A percentile compares a stretch with the other conserved stretches of the same genome.
These are phyloP conservation scores for Adiantum capillusveneris DNA, from an alignment of 75 land plant species.

Conservation along the genomic window DNA sequence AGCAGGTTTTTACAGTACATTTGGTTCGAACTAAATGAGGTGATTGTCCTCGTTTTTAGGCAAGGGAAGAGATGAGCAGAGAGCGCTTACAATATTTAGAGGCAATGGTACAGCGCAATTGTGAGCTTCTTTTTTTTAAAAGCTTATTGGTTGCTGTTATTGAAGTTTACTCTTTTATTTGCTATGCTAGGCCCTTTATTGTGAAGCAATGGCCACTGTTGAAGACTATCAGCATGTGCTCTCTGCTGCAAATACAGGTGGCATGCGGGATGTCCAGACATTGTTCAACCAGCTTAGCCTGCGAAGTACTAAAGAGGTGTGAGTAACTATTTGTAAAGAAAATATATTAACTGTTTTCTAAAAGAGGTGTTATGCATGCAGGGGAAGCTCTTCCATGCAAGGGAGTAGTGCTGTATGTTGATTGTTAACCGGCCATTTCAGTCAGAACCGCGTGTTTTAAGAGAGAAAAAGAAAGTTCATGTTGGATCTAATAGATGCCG, in stretches of 20 bases:
- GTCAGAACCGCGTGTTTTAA: too few relatives aligned
- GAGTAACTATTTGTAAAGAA: too few relatives aligned
- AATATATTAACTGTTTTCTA: too few relatives aligned
- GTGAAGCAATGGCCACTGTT: constrained; percentile 76
- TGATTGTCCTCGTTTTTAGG: constrained; percentile 34
- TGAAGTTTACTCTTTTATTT: background rate
- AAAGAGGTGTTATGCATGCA: too few relatives aligned
- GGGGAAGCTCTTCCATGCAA: too few relatives aligned
- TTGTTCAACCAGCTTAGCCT: constrained; percentile 56
- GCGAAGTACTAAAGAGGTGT: constrained; percentile 69
- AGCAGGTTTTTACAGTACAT: too few relatives aligned
- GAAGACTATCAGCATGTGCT: constrained; percentile 86
- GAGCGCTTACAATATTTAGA: constrained; percentile 84
- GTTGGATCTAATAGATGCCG: too few relatives aligned
- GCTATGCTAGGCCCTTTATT: constrained; percentile 56
- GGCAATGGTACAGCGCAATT: constrained; percentile 59
- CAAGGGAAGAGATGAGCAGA: constrained; percentile 87
- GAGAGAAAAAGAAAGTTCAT: too few relatives aligned
- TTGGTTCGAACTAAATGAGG: too few relatives aligned
- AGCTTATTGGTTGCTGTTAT: background rate
- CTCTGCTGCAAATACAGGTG: constrained; percentile 51
- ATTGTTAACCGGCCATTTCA: too few relatives aligned
- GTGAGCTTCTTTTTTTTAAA: too few relatives aligned
- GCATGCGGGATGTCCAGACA: constrained; percentile 53
- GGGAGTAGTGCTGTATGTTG: too few relatives aligned